phyloP scores from a whole-genome alignment of 2,329 filamentous ascomycete species.

The Aspergillus thermomutatus region DNA sequence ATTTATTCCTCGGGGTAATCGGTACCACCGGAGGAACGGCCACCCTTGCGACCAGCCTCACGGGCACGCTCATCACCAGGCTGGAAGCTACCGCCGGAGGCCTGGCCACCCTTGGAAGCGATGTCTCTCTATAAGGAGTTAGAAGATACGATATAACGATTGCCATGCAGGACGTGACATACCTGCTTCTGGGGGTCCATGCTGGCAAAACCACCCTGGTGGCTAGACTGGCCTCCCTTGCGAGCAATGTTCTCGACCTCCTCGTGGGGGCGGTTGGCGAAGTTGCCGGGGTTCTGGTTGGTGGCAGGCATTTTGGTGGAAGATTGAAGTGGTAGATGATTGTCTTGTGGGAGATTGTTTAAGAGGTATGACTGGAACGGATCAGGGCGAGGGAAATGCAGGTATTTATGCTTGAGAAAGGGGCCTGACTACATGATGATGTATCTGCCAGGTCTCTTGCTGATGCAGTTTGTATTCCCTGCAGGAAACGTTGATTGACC shows the following conservation, averaged over 20 bases:
- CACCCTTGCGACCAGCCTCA: constrained; percentile 56
- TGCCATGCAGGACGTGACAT: too few relatives aligned
- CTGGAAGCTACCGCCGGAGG: constrained; percentile 54
- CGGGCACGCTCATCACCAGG: constrained; percentile 51
- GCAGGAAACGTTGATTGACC: too few relatives aligned
- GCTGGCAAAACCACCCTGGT: constrained; percentile 26
- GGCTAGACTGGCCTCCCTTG: constrained; percentile 38
- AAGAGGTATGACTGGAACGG: too few relatives aligned
- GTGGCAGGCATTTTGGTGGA: constrained; percentile 1
- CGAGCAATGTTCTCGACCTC: constrained; percentile 48
- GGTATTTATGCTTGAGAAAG: too few relatives aligned
- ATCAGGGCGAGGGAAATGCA: too few relatives aligned
- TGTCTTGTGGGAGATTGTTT: not conserved
- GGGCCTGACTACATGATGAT: too few relatives aligned
- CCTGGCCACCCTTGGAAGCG: constrained; percentile 54
- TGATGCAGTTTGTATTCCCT: too few relatives aligned
- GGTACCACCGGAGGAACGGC: constrained; percentile 18
- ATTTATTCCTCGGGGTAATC: not conserved
- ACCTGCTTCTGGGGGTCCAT: constrained; percentile 33
- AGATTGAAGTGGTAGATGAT: not conserved
- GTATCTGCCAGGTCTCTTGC: too few relatives aligned
- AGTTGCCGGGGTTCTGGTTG: constrained; percentile 49
- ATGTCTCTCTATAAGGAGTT: constrained; percentile 45
- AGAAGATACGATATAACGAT: too few relatives aligned
- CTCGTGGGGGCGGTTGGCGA: constrained; percentile 51